phyloP scores from a whole-genome alignment of 2,329 filamentous ascomycete species.

The Clarireedia paspali region DNA sequence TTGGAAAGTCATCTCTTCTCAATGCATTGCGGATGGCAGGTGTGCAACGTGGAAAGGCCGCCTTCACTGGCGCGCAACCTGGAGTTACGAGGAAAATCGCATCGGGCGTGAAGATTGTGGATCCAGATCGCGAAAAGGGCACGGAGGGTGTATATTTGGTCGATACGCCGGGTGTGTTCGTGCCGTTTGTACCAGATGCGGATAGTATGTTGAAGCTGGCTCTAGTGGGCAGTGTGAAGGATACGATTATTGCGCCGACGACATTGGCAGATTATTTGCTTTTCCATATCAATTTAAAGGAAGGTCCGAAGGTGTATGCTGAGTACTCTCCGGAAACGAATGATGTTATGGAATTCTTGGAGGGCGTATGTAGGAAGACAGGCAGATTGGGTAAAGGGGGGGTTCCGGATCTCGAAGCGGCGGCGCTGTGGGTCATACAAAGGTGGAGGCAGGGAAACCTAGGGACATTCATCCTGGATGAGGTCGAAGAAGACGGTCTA shows the following conservation, averaged over 20 bases:
- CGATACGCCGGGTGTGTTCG: constrained; percentile 92
- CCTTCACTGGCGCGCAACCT: constrained; percentile 76
- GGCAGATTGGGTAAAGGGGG: constrained; percentile 73
- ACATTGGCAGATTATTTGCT: constrained; percentile 87
- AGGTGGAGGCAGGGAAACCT: constrained; percentile 73
- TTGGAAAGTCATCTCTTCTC: constrained; percentile 91
- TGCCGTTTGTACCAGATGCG: constrained; percentile 79
- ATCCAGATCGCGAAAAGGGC: constrained; percentile 37
- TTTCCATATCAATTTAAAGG: constrained; percentile 62
- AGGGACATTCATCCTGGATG: constrained; percentile 73
- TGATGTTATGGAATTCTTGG: constrained; percentile 66
- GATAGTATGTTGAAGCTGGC: constrained; percentile 94
- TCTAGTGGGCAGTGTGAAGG: constrained; percentile 83
- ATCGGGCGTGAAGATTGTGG: constrained; percentile 73
- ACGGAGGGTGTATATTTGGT: constrained; percentile 61
- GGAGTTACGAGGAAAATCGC: constrained; percentile 84
- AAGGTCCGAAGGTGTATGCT: constrained; percentile 22
- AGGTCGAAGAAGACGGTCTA: constrained; percentile 55
- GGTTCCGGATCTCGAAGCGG: constrained; percentile 58
- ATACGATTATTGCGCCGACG: constrained; percentile 70
- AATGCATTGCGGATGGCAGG: constrained; percentile 73
- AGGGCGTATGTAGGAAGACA: constrained; percentile 61
- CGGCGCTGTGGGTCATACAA: constrained; percentile 74
- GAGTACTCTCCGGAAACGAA: constrained; percentile 69
- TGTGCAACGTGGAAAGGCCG: constrained; percentile 59